These are phyloP conservation scores for Mrakia blollopis DNA, from an alignment of 768 basidiomycete genomes.

Conservation along the genomic window DNA sequence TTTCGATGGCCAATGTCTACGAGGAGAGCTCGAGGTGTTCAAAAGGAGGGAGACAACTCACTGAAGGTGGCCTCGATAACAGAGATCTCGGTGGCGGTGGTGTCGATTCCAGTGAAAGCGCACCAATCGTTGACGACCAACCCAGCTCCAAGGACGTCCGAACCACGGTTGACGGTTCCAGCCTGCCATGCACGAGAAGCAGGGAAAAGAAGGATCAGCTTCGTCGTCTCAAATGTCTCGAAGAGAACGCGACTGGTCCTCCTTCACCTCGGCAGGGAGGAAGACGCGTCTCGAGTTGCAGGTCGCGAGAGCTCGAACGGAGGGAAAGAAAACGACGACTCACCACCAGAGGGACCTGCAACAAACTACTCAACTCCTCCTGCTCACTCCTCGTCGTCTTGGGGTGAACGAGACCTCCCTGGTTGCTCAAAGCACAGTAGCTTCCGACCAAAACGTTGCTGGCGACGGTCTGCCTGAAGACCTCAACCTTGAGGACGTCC, in stretches of 20 bases:
- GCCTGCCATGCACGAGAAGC: conserved; percentile 54
- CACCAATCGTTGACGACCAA: conserved; percentile 99
- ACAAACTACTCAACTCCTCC: conserved; percentile 87
- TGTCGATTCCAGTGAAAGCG: conserved; percentile 97
- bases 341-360: conserved; percentile 92
- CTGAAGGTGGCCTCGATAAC: conserved; percentile 98
- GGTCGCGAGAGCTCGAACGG: background rate
- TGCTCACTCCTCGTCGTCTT: conserved; percentile 96
- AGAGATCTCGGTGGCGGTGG: conserved; percentile 97
- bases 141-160: conserved; percentile 95
- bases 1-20: no score
- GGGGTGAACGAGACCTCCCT: conserved; percentile 96
- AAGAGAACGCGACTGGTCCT: no score
- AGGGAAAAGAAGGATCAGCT: conserved; percentile 1
- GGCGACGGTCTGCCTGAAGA: conserved; percentile 95
- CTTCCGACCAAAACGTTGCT: conserved; percentile 95
- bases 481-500: conserved; percentile 97
- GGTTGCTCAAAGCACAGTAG: conserved; percentile 91
- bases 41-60: conserved; percentile 48
- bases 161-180: conserved; percentile 96
- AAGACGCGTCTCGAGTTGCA: no score
- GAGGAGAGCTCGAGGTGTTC: background rate
- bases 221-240: background rate
- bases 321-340: conserved; percentile 42
- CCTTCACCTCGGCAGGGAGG: no score